Evolutionary conservation across 2,329 filamentous ascomycete genomes (phyloP), one percentile per base, ranked within the genome.

Genomic region (Teratosphaeria nubilosa): DNA sequence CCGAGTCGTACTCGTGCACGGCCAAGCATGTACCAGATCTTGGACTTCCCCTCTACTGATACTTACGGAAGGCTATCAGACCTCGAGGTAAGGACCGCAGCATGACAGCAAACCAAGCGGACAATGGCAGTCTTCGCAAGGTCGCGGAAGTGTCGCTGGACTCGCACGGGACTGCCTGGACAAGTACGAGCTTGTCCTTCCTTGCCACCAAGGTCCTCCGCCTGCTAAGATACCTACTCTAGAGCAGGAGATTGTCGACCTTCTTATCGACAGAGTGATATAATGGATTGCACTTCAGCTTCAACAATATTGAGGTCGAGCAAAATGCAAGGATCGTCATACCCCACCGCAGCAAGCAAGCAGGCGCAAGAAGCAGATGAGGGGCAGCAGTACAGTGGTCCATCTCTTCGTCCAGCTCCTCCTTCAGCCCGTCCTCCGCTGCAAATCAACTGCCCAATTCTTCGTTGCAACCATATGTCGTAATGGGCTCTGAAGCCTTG

Each of bases 401-500:
- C 14, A 16, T 16, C 34, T 5, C 34, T 16, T 16, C 5, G 34
- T 37, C 34, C 13, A 14, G 6, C 16, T 20, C n/a, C n/a, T 45
- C 37, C 41, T 48, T 48, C 16, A 48, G 20, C 5, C 41, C 6
- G 20, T 7, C 10, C 20, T 48, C 34, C 5, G 16, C 16, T n/a
- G 5, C 10, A 14, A 14, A 14, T 14, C 34, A 16, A 41, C 34
- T 41, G 5, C 27, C 27, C 27, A 30, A 30, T 30, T 7, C 27
- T 30, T 4, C 27, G 27, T 30, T 30, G 5, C 27, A 30, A 5
- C 7, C 27, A 30, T 2, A 41, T 16, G 16, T 41, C 34, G 14
- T 41, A 20, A 70, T 70, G 68, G 62, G 63, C n/a, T 71, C 68
- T 30, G 54, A 64, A 60, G 30, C 51, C 13, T 53, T 59, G 20